These are phyloP conservation scores for Erigeron philadelphicus DNA, from an alignment of 140 eudicot species.

Conservation along the genomic window DNA sequence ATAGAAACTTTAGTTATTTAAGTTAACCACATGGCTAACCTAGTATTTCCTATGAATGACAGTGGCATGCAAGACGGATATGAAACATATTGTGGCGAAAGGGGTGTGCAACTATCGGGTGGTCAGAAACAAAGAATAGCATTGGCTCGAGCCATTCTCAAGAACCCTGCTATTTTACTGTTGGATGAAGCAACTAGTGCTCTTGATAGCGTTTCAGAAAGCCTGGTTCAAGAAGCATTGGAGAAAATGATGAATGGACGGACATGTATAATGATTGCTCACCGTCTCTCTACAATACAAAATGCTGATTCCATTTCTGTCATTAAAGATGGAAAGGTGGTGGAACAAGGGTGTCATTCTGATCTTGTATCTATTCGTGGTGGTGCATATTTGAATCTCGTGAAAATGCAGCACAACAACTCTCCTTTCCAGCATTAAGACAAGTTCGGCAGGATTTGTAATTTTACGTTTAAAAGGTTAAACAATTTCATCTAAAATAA, in stretches of 20 bases:
- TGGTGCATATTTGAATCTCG: conserved; percentile 51
- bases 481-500: background rate
- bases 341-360: conserved; percentile 47
- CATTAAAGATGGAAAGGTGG: conserved; percentile 45
- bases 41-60: conserved; percentile 8
- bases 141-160: conserved; percentile 44
- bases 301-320: conserved; percentile 40
- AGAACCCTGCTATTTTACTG: conserved; percentile 41
- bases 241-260: conserved; percentile 46
- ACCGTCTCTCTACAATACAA: conserved; percentile 46
- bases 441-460: conserved; percentile 12
- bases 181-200: conserved; percentile 55
- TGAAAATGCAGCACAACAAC: conserved; percentile 45
- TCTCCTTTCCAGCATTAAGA: conserved; percentile 25
- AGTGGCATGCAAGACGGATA: conserved; percentile 55
- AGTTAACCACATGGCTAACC: background rate
- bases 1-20: background rate
- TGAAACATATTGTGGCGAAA: conserved; percentile 49
- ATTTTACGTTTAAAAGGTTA: background rate
- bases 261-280: conserved; percentile 46
- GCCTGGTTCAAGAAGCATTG: conserved; percentile 48
- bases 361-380: conserved; percentile 37
- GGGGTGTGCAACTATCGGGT: conserved; percentile 48
- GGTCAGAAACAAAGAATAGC: conserved; percentile 54
- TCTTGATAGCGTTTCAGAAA: conserved; percentile 44